Evolutionary conservation across 495 filamentous ascomycete species (phyloP), one percentile per base, ranked within the genome.

Genomic region (Stereocaulon alpinum): DNA sequence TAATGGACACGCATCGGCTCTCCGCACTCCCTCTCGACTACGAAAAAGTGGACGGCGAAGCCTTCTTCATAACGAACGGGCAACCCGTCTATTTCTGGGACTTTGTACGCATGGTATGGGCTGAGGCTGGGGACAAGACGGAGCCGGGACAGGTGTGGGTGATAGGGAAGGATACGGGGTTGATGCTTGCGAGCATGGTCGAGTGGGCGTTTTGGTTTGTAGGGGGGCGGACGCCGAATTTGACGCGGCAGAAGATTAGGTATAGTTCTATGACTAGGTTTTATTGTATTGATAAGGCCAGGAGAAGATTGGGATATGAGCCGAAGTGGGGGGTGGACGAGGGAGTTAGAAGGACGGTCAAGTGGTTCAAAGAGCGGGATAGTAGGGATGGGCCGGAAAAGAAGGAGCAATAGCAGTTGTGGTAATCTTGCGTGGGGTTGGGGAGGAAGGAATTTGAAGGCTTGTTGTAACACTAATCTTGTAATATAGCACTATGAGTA

Each of bases 31-130:
- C 86, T 11, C 76, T 91, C 27, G 83, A 88, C 69, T 73, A 84
- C 67, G 89, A 94, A 72, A 78, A 77, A 30, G 88, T 96, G 14
- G 93, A 96, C 68, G 93, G 93, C 42, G 91, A 97, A 71, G 86
- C 87, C 24, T 98, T 97, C 80, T 82, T 96, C 70, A 85, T 98
- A 71, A 97, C 93, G 60, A 97, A 98, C 70, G 91, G 87, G 67
- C 76, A 79, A 56, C 93, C 93, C 0, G 77, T 95, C 24, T 95
- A 95, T 68, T 98, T 98, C 78, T 98, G 92, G 92, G 94, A 98
- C 68, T 86, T 92, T 66, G 80, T 84, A 40, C 84, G 88, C 42
- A 78, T 81, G 42, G 79, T 92, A 34, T 97, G 91, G 90, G 79
- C 76, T 6, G 75, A 83, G n/a, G 83, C 82, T 14, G 83, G 84